A percentile compares a stretch with the other conserved stretches of the same genome.
These are phyloP conservation scores for Beta lomatogona DNA, from an alignment of 179 eudicot genomes.

Conservation along the genomic window DNA sequence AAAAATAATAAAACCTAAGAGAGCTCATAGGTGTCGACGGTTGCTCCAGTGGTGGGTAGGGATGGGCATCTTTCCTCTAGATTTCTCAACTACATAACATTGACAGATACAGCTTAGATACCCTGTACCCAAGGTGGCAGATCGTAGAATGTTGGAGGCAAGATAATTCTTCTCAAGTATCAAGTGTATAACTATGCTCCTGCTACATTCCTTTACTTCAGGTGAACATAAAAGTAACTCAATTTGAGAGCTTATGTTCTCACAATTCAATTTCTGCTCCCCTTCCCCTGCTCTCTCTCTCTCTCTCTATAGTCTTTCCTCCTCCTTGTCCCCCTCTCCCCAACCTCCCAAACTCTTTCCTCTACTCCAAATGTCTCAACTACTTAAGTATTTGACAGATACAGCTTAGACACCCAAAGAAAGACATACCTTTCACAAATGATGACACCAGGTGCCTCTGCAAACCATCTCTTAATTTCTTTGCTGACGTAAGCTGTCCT, in stretches of 20 bases:
- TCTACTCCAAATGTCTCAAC: background rate
- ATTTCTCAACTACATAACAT: no score
- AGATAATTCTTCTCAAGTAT: no score
- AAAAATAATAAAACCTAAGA: no score
- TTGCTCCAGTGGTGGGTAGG: no score
- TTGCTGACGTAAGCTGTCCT: constrained; percentile 50
- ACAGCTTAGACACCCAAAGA: background rate
- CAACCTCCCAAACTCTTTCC: background rate
- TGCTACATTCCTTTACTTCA: background rate
- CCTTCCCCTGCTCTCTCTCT: background rate
- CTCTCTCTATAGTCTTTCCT: no score
- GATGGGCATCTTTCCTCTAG: no score
- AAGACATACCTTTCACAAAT: constrained; percentile 72
- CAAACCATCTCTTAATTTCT: constrained; percentile 82
- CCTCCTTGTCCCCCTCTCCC: background rate
- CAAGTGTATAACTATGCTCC: no score
- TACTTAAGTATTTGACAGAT: background rate
- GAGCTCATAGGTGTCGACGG: no score
- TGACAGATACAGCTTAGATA: no score
- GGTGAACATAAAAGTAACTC: background rate
- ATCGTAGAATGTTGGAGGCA: no score
- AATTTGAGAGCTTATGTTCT: background rate
- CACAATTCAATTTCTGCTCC: background rate
- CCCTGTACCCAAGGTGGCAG: no score
- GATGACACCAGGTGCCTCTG: constrained; percentile 75